phyloP scores from a whole-genome alignment of 441 rosid species.

The Euphorbia celastroides region DNA sequence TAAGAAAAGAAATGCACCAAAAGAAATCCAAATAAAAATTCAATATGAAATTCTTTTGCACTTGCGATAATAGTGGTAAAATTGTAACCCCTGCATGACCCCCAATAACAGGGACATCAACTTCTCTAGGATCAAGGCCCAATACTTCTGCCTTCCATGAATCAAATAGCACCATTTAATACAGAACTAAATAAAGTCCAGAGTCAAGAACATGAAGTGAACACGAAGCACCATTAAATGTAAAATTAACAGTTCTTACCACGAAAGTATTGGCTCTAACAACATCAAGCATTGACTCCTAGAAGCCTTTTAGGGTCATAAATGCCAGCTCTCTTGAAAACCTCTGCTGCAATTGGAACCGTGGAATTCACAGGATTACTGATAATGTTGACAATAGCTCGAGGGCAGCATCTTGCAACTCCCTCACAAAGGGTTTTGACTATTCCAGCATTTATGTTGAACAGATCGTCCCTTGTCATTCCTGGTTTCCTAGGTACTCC shows the following conservation, averaged over 20 bases:
- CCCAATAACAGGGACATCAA: slow-evolving; percentile 79
- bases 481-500: slow-evolving; percentile 98
- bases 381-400: slow-evolving; percentile 76
- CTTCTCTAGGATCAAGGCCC: slow-evolving; percentile 77
- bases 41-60: slow-evolving; percentile 18
- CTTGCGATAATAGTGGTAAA: slow-evolving; percentile 84
- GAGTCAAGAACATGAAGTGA: not conserved
- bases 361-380: slow-evolving; percentile 96
- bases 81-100: slow-evolving; percentile 85
- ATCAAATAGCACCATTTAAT: not conserved
- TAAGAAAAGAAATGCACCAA: not conserved
- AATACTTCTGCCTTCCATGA: slow-evolving; percentile 58
- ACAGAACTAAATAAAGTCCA: not conserved
- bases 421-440: slow-evolving; percentile 84
- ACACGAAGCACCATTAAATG: not conserved
- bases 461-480: slow-evolving; percentile 96
- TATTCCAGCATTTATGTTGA: slow-evolving; percentile 91
- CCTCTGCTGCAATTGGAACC: slow-evolving; percentile 85
- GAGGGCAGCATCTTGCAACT: slow-evolving; percentile 75
- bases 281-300: slow-evolving; percentile 94
- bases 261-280: slow-evolving; percentile 92
- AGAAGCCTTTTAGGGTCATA: slow-evolving; percentile 74
- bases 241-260: slow-evolving; percentile 31
- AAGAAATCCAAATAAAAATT: not conserved
- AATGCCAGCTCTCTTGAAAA: slow-evolving; percentile 77